Base-by-base conservation (phyloP, 2,329 filamentous ascomycete genomes). In the Cadophora sp. region DNA sequence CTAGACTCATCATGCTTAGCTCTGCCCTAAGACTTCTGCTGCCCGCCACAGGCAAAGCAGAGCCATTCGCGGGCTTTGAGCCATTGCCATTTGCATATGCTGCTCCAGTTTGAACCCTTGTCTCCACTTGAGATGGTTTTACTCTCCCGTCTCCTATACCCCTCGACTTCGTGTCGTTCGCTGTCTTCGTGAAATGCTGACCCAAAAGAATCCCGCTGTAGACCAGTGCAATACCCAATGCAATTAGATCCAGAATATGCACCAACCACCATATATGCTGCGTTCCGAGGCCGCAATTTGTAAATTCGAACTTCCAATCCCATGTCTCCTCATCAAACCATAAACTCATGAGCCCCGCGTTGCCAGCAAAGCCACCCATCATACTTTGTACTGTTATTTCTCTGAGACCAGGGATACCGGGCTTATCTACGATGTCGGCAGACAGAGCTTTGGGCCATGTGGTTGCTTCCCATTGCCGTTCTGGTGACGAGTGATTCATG, bases 301-400 rank as follows among this genome's bases (percentile, higher is more conserved):
- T 83, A 73, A 96, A 96, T 73, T 95, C 92, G 72, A 92, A 92
- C 71, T 85, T 85, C 96, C 96, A 99, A 77, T 91, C 87, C 83
- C 87, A 89, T 0, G 80, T 79, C 2, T 84, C 82, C 65, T 86
- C 79, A 77, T 98, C 93, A 76, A 95, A 98, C 95, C 95, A 99
- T 0, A 92, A 85, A 69, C 91, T 96, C 48, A 99, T 80, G 50
- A 99, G 83, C 0, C 94, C 96, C 0, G 94, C 93, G 77, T 97
- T 96, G 22, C 96, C 96, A n/a, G 89, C 90, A 79, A 91, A 99
- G 65, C 92, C 92, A 65, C 96, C 96, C 96, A 99, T 99, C 94
- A 99, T 98, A 79, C 93, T 97, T 67, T 94, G 89, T 1, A 99
- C 91, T 0, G 96, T 99, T 71, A 98, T 88, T 80, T 99, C 96